Percentiles rank a stretch among this genome's conserved stretches.
Evolutionary conservation across 2,329 filamentous ascomycete species (phyloP).

Genomic region (Xenosphaeropsis pyriputrescens): DNA sequence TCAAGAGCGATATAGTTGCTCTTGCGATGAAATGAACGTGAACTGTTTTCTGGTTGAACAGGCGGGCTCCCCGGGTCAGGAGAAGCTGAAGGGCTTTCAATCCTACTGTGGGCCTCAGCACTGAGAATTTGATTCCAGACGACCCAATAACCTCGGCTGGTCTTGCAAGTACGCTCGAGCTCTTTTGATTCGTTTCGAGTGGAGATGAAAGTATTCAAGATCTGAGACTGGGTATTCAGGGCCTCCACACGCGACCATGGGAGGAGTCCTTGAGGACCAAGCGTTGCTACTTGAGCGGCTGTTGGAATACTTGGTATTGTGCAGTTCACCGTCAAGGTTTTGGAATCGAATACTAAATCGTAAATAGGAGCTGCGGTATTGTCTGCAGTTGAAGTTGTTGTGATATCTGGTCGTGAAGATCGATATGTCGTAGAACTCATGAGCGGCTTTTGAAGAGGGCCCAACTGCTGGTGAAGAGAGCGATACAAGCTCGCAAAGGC

Average conservation of each 20-base stretch:
- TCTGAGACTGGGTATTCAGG: slow-evolving; percentile 47
- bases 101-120: slow-evolving; percentile 7
- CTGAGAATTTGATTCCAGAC: slow-evolving; percentile 46
- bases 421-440: slow-evolving; percentile 40
- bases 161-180: slow-evolving; percentile 49
- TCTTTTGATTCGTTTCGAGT: slow-evolving; percentile 28
- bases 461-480: slow-evolving; percentile 44
- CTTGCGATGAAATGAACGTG: too few species aligned
- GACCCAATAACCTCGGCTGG: slow-evolving; percentile 54
- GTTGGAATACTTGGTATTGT: slow-evolving; percentile 53
- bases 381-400: slow-evolving; percentile 5
- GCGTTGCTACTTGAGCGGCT: slow-evolving; percentile 16
- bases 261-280: slow-evolving; percentile 10
- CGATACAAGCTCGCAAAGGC: slow-evolving; percentile 40
- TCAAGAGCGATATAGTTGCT: too few species aligned
- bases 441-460: slow-evolving; percentile 40
- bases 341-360: slow-evolving; percentile 48
- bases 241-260: slow-evolving; percentile 47
- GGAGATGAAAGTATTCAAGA: slow-evolving; percentile 38
- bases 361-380: slow-evolving; percentile 31
- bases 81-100: background rate
- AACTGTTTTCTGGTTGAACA: too few species aligned
- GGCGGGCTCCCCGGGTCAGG: background rate
- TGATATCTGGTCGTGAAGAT: slow-evolving; percentile 28
- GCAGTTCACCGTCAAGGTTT: slow-evolving; percentile 39